Base-by-base conservation (phyloP, 352 stramenopile species). In the Pythium graminicola region DNA sequence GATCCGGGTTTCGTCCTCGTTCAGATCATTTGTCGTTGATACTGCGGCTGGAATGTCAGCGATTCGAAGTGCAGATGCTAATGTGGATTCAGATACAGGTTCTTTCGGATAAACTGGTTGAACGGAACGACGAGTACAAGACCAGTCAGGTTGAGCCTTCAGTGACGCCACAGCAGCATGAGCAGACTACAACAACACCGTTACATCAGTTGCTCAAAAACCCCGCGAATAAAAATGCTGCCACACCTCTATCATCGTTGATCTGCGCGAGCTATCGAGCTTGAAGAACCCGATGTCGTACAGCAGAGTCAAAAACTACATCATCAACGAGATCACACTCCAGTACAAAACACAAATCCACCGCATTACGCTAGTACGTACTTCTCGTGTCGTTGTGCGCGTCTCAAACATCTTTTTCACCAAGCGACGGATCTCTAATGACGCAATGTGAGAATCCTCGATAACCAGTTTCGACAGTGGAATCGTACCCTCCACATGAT, bases 401-500 rank as follows among this genome's bases (percentile, higher is more conserved):
- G 60, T 67, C 29, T 67, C 45, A 49, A 59, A 67, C 48, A 67
- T 60, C 35, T 67, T 67, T 26, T 55, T 67, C 46, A 67, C 60
- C 7, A 67, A 22, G 2, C 54, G 23, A 0, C 49, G 47, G 28
- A 67, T 67, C 49, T 67, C 60, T 67, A 54, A n/a, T n/a, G n/a
- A n/a, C n/a, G n/a, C n/a, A n/a, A n/a, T n/a, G n/a, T n/a, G n/a
- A n/a, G n/a, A n/a, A n/a, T n/a, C n/a, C n/a, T n/a, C n/a, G n/a
- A n/a, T n/a, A n/a, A n/a, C n/a, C n/a, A n/a, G 31, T 14, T 36
- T 14, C 14, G 31, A 36, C 8, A 9, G 9, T 14, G 22, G 31
- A 4, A 29, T 1, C 51, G 43, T 28, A 80, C 74, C 72, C 40
- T 70, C 67, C 14, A 67, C 45, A 54, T 75, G 76, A 23, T 61